Evolutionary conservation across 2,329 filamentous ascomycete genomes (phyloP), one percentile per base, ranked within the genome.

Genomic region (Fusarium keratoplasticum): DNA sequence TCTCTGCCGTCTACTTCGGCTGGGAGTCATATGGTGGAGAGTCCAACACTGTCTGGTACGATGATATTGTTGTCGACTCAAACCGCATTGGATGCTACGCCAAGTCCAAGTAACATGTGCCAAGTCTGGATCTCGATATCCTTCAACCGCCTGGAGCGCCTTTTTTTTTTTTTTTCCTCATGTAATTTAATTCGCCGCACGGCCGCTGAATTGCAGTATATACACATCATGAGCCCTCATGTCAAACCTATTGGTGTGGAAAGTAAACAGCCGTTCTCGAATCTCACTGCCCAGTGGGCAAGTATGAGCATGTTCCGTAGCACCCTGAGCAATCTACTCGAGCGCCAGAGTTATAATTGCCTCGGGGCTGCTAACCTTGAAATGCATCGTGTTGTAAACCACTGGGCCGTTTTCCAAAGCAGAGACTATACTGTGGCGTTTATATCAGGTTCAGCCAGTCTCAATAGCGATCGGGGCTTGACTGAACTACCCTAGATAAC

Each of bases 11-110:
- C 31, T 89, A 91, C 81, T 91, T 91, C 71, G 89, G 89, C 0
- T 91, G 89, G 89, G 89, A 91, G 83, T 88, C 86, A 6, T 91
- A 91, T 73, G 88, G 89, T 11, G 88, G 88, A 1, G 89, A 89
- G 69, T 81, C 83, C 4, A 91, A 91, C 80, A 91, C 89, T 2
- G 87, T 91, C 74, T 91, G 89, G 89, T 91, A 90, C 71, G 89
- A 91, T 73, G 89, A 91, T 76, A 85, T 91, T 72, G 84, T 81
- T 8, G 79, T 91, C 57, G 54, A 54, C 64, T 77, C 76, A 1
- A 72, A 61, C 33, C 74, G 76, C 13, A 64, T 78, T 25, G 76
- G 76, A 25, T 78, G 76, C 11, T 40, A 68, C 27, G 38, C 47
- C 2, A 74, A 74, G 57, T 61, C 52, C 11, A 57, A 57, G 54